These are phyloP conservation scores for Pseudocercospora musae DNA, from an alignment of 2,329 filamentous ascomycete genomes.

Conservation along the genomic window DNA sequence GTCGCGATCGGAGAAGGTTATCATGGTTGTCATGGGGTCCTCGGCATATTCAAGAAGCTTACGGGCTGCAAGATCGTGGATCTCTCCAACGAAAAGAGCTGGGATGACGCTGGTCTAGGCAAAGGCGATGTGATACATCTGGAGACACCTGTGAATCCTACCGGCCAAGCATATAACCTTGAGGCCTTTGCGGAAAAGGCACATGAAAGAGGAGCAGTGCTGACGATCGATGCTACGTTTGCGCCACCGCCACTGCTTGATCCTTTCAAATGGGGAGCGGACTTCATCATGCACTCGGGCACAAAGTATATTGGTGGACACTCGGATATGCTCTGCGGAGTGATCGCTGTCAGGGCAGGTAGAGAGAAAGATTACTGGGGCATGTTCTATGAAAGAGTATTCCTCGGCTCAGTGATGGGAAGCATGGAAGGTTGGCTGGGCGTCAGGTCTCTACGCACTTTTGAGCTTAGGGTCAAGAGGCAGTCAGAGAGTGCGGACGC, in stretches of 20 bases:
- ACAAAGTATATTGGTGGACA: constrained; percentile 98
- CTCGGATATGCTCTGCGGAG: constrained; percentile 86
- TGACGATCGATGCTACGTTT: constrained; percentile 89
- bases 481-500: constrained; percentile 69
- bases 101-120: constrained; percentile 63
- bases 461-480: constrained; percentile 75
- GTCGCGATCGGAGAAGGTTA: constrained; percentile 84
- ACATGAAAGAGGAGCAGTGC: constrained; percentile 65
- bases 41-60: constrained; percentile 69
- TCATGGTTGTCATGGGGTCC: constrained; percentile 88
- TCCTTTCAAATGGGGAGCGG: constrained; percentile 76
- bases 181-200: constrained; percentile 69
- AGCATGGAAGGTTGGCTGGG: constrained; percentile 90
- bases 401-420: constrained; percentile 80
- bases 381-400: constrained; percentile 67
- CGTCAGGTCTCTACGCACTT: constrained; percentile 76
- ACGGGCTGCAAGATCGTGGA: constrained; percentile 70
- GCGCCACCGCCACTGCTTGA: constrained; percentile 86
- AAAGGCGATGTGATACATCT: constrained; percentile 83
- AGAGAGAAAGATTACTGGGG: constrained; percentile 53
- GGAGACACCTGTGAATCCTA: constrained; percentile 91
- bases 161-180: constrained; percentile 75
- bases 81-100: constrained; percentile 48
- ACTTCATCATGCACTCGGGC: constrained; percentile 86
- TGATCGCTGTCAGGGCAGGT: constrained; percentile 60